These are phyloP conservation scores for Lipomyces orientalis DNA, from an alignment of 805 yeast genomes.

Conservation along the genomic window DNA sequence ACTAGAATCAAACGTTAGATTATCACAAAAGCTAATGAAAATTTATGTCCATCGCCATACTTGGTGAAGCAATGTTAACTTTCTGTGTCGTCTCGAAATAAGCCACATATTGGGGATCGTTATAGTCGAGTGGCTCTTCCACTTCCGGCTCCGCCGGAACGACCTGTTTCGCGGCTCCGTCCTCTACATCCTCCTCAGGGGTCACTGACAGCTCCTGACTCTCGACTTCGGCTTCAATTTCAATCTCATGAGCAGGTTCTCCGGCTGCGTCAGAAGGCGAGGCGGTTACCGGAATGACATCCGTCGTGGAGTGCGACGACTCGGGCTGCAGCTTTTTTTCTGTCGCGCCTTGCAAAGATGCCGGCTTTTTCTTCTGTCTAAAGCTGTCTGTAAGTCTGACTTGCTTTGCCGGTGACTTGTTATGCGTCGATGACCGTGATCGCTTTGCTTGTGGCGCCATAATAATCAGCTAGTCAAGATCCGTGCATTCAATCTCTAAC, in stretches of 20 bases:
- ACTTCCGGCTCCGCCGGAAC: background rate
- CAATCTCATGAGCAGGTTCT: background rate
- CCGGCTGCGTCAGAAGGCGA: background rate
- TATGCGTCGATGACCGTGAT: constrained; percentile 5
- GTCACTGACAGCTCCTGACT: background rate
- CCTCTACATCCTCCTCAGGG: constrained; percentile 7
- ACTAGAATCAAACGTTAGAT: constrained; percentile 39
- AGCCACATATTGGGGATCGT: constrained; percentile 16
- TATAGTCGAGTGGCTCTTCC: constrained; percentile 17
- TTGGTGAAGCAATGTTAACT: constrained; percentile 26
- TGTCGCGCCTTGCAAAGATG: background rate
- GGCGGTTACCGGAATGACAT: background rate
- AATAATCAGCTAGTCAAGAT: background rate
- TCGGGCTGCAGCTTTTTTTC: background rate
- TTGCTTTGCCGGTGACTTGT: constrained; percentile 14
- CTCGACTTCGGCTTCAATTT: background rate
- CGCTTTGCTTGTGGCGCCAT: constrained; percentile 18
- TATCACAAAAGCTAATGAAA: background rate
- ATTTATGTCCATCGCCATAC: constrained; percentile 15
- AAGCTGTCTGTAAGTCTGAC: constrained; percentile 24
- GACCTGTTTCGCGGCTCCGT: background rate
- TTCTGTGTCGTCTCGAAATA: constrained; percentile 8
- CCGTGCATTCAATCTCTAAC: background rate
- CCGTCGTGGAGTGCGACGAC: background rate
- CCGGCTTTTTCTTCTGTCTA: constrained; percentile 17